Evolutionary conservation across 768 basidiomycete genomes (phyloP).

Genomic region (Sutorius australiensis): DNA sequence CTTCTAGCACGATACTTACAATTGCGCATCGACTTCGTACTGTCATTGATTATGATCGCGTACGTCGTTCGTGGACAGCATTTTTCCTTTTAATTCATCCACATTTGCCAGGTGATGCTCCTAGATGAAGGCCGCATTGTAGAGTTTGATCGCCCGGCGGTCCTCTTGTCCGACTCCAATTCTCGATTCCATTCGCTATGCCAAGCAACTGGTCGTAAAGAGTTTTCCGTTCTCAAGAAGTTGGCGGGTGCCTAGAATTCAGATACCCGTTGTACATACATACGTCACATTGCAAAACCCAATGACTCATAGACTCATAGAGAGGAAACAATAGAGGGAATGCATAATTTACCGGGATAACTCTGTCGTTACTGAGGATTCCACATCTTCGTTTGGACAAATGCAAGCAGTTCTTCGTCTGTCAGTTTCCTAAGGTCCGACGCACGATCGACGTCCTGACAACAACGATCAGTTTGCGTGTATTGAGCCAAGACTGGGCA

Average conservation of each 20-base stretch:
- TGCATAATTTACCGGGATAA: neutral
- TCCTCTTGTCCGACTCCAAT: conserved; percentile 49
- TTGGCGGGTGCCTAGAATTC: conserved; percentile 45
- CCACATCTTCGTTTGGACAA: conserved; percentile 72
- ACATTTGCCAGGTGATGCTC: conserved; percentile 56
- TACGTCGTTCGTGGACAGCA: conserved; percentile 33
- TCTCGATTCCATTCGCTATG: conserved; percentile 68
- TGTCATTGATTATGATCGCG: conserved; percentile 81
- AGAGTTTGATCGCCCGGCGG: conserved; percentile 68
- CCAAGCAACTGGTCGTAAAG: conserved; percentile 68
- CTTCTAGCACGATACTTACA: conserved; percentile 76
- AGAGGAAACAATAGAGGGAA: neutral
- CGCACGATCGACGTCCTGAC: conserved; percentile 53
- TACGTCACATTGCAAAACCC: neutral
- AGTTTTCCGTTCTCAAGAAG: conserved; percentile 65
- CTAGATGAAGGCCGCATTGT: conserved; percentile 75
- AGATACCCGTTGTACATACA: conserved; percentile 11
- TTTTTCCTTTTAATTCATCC: conserved; percentile 9
- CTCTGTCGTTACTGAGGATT: conserved; percentile 38
- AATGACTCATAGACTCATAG: neutral
- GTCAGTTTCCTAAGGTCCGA: conserved; percentile 50
- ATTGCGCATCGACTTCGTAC: conserved; percentile 79
- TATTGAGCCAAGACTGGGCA: conserved; percentile 18
- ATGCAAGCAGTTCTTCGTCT: conserved; percentile 51
- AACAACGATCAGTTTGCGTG: conserved; percentile 6